These are phyloP conservation scores for Pseudocercospora ulei DNA, from an alignment of 2,329 filamentous ascomycete genomes.

Conservation along the genomic window DNA sequence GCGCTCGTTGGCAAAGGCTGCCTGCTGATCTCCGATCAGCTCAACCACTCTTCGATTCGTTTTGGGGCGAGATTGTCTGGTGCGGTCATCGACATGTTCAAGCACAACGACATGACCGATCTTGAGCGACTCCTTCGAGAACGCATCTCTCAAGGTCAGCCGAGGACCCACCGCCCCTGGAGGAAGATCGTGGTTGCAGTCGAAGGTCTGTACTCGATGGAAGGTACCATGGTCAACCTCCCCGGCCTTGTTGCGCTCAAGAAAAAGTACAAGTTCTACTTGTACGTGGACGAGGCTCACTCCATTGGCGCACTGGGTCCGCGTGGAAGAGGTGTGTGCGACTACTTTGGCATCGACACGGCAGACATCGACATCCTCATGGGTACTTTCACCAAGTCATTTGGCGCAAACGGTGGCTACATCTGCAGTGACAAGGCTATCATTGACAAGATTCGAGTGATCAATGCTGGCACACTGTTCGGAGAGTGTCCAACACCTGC, in stretches of 20 bases:
- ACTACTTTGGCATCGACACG: constrained; percentile 90
- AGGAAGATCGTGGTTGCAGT: constrained; percentile 97
- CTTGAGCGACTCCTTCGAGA: constrained; percentile 80
- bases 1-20: constrained; percentile 87
- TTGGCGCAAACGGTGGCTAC: constrained; percentile 95
- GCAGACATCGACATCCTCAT: constrained; percentile 87
- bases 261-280: constrained; percentile 90
- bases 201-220: constrained; percentile 97
- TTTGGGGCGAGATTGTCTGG: constrained; percentile 89
- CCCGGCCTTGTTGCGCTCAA: constrained; percentile 78
- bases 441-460: constrained; percentile 79
- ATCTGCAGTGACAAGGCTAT: constrained; percentile 80
- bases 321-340: constrained; percentile 81
- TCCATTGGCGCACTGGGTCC: constrained; percentile 89
- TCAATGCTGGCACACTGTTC: constrained; percentile 76
- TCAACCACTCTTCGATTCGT: constrained; percentile 96
- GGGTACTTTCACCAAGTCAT: constrained; percentile 97
- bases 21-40: constrained; percentile 88
- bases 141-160: constrained; percentile 90
- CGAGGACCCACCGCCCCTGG: constrained; percentile 96
- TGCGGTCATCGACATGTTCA: constrained; percentile 91
- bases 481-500: constrained; percentile 81
- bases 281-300: constrained; percentile 95
- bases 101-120: constrained; percentile 89
- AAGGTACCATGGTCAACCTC: constrained; percentile 97